Evolutionary conservation across 805 yeast species (phyloP).

Genomic region (Debaryomyces hansenii): DNA sequence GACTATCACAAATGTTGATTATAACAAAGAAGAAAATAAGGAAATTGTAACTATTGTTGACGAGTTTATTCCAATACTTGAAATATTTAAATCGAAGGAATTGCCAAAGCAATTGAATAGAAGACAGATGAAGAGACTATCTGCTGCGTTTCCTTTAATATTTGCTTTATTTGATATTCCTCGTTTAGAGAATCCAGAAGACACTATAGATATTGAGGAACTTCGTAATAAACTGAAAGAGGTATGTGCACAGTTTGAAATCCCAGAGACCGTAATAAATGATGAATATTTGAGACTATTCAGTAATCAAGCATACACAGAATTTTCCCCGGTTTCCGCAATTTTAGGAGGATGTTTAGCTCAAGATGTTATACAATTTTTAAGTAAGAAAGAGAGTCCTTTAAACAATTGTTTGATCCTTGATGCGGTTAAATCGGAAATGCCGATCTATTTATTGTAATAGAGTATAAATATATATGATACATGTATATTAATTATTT

Average conservation of each 20-base stretch:
- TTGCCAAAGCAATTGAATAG: conserved; percentile 43
- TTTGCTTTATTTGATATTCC: conserved; percentile 55
- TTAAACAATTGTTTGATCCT: conserved; percentile 76
- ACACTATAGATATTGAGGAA: conserved; percentile 21
- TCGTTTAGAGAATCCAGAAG: conserved; percentile 22
- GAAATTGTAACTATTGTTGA: conserved; percentile 41
- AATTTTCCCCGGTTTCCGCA: conserved; percentile 82
- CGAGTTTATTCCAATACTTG: conserved; percentile 33
- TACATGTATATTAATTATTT: conserved; percentile 4
- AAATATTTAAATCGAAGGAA: conserved; percentile 33
- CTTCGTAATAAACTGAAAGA: conserved; percentile 26
- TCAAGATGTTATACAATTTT: conserved; percentile 83
- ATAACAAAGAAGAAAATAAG: conserved; percentile 40
- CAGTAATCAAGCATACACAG: conserved; percentile 53
- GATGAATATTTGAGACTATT: conserved; percentile 43
- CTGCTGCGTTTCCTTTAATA: conserved; percentile 59
- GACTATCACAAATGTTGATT: conserved; percentile 28
- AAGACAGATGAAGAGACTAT: conserved; percentile 48
- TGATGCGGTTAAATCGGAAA: conserved; percentile 68
- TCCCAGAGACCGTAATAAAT: conserved; percentile 46
- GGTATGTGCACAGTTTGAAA: conserved; percentile 31
- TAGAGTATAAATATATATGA: not conserved
- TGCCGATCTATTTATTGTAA: conserved; percentile 69
- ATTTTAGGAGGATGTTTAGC: conserved; percentile 86
- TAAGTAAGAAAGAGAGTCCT: conserved; percentile 76